Evolutionary conservation across 1,139 yeast genomes (phyloP), one percentile per base, ranked within the genome.

Genomic region (Zhuliangozyma blackwelliae): DNA sequence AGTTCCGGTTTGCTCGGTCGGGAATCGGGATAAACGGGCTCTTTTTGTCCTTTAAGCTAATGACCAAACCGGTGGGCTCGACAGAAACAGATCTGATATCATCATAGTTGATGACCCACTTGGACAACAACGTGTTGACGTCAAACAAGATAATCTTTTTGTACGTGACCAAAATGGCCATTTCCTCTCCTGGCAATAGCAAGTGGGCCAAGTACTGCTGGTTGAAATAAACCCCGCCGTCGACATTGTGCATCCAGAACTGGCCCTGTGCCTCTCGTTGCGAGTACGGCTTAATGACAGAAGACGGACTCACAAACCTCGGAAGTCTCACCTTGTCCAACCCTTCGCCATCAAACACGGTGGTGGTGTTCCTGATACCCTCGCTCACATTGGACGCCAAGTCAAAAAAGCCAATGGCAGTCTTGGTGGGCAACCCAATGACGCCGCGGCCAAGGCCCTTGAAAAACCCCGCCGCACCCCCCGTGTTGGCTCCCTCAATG

Each of bases 391-490:
- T 90, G 33, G 88, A 84, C 0, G 98, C 96, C 47, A 94, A 69
- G 55, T 94, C 99, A 51, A 94, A 83, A 26, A 92, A 59, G 7
- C 99, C 99, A 52, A 92, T 89, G 0, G 97, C 96, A 0, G 98
- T 88, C 61, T 94, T 94, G 0, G 98, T 89, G 0, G 98, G 98
- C 28, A 94, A 65, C 0, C 98, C 98, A 38, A 94, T 78, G 19
- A 94, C 57, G n/a, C 98, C 98, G 51, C 83, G 86, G 7, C 98
- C 98, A 8, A 94, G 58, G 0, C 99, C 98, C 55, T 79, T 87
- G 63, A 94, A 80, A 55, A 94, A 92, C 0, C 98, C 98, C 2
- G 80, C 69, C 0, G 97, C 81, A 9, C 97, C 98, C 32, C 82
- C 95, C 38, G 75, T 70, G 20, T 72, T 72, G 0, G 96, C 96